phyloP scores from a whole-genome alignment of 2,329 filamentous ascomycete genomes.

The Xylariales sp. region DNA sequence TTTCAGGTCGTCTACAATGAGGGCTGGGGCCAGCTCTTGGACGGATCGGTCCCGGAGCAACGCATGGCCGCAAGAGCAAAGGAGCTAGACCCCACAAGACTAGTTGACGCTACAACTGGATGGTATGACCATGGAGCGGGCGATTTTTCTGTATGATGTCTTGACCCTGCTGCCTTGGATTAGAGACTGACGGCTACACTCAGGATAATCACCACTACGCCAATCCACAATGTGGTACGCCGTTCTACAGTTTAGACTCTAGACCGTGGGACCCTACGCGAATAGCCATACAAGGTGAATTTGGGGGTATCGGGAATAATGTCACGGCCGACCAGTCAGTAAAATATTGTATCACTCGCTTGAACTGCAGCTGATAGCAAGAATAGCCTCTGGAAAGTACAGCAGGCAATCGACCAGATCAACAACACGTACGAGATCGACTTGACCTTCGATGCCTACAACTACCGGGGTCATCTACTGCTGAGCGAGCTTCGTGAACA shows the following conservation, averaged over 20 bases:
- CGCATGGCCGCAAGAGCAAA: constrained; percentile 50
- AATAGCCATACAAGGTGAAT: constrained; percentile 68
- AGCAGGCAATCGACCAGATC: constrained; percentile 53
- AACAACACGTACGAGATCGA: constrained; percentile 66
- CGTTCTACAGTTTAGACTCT: constrained; percentile 56
- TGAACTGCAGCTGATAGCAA: neutral
- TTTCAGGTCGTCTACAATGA: constrained; percentile 65
- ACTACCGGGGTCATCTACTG: constrained; percentile 58
- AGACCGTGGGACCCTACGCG: constrained; percentile 52
- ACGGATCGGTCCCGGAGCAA: constrained; percentile 49
- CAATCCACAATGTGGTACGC: constrained; percentile 65
- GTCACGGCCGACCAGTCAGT: constrained; percentile 53
- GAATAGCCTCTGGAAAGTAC: constrained; percentile 60
- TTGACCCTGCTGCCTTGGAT: neutral
- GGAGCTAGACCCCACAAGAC: constrained; percentile 56
- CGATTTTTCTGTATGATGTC: constrained; percentile 45
- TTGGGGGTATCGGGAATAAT: constrained; percentile 64
- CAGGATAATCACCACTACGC: constrained; percentile 70
- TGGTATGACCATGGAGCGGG: constrained; percentile 67
- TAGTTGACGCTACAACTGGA: constrained; percentile 59
- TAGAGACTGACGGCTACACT: constrained; percentile 4
- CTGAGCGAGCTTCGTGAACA: constrained; percentile 58
- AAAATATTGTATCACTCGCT: neutral
- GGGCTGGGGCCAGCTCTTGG: constrained; percentile 60
- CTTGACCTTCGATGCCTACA: constrained; percentile 54